phyloP scores from a whole-genome alignment of 1,284 basidiomycete species.

The Coniferiporia sulphurascens region DNA sequence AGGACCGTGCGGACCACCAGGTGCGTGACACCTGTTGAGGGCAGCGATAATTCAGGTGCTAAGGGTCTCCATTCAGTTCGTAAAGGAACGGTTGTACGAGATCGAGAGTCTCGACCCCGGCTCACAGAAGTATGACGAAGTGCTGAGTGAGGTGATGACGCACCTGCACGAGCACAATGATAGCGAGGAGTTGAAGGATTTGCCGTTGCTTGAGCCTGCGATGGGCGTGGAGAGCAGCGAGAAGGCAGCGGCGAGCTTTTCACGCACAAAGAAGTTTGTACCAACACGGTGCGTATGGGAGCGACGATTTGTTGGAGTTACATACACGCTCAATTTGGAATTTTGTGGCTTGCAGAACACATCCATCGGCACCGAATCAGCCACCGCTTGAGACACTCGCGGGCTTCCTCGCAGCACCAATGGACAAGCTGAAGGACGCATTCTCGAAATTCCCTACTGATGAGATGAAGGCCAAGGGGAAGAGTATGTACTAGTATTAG shows the following conservation, averaged over 20 bases:
- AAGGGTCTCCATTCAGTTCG: conserved; percentile 26
- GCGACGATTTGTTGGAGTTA: not conserved
- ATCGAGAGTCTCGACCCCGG: conserved; percentile 42
- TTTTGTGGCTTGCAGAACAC: conserved; percentile 32
- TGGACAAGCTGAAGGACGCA: conserved; percentile 57
- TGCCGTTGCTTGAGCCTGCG: conserved; percentile 46
- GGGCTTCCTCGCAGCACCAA: conserved; percentile 50
- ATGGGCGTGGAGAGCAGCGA: conserved; percentile 39
- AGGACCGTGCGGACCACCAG: conserved; percentile 57
- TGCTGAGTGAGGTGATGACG: conserved; percentile 42
- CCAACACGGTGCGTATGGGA: conserved; percentile 44
- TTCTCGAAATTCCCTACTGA: conserved; percentile 54
- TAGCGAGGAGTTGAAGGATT: conserved; percentile 50
- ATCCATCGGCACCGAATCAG: conserved; percentile 47
- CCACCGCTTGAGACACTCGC: conserved; percentile 60
- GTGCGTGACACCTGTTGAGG: conserved; percentile 27
- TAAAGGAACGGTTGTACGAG: conserved; percentile 46
- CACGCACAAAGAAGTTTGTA: conserved; percentile 57
- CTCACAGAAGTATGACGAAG: conserved; percentile 37
- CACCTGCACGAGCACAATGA: conserved; percentile 50
- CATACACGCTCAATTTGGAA: not conserved
- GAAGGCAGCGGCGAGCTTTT: conserved; percentile 44
- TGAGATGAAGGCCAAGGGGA: conserved; percentile 40
- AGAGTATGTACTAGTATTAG: not conserved
- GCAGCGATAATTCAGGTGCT: not conserved